Base-by-base conservation (phyloP, 225 moss, liverwort and hornwort genomes). In the Physcomitrium patens region DNA sequence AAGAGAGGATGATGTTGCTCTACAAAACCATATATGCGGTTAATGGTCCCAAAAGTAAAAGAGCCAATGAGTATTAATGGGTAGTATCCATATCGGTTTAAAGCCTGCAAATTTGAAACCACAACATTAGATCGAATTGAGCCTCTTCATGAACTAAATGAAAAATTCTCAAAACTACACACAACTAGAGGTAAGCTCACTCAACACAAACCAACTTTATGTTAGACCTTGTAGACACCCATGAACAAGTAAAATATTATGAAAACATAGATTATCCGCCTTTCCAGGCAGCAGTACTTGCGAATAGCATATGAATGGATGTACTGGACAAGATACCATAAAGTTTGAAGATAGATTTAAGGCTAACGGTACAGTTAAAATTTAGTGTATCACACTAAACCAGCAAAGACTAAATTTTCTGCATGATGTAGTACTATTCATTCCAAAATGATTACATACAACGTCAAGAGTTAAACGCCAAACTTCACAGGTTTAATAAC, bases 41-140 rank as follows among this genome's bases (percentile, higher is more conserved):
- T 91, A 48, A 91, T 84, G 12, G 87, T 91, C 27, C 90, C 90
- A 82, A 88, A 91, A 26, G 86, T 80, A 80, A 88, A 91, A 7
- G 90, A 87, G 42, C 85, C 90, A 73, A 91, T 91, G 41, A 91
- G 75, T 49, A 91, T 91, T 26, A 91, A 76, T 46, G 90, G 90
- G 76, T 91, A 91, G 31, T 91, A 91, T 12, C 90, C 90, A 87
- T 88, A 91, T 80, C 90, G 88, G 82, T 91, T 91, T 85, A 91
- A 77, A 45, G 90, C 90, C 90, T 91, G 88, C 55, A 53, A 71
- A 68, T 22, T 57, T n/a, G 10, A 66, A 49, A 66, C 50, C 13
- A 18, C 47, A 66, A 55, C 9, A 65, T 28, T 49, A 58, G 55
- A 66, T 42, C 5, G 50, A 42, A 49, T 50, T 58, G 18, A 51